Evolutionary conservation across 306 rosid species (phyloP), one percentile per base, ranked within the genome.

Genomic region (Biancaea sappan): DNA sequence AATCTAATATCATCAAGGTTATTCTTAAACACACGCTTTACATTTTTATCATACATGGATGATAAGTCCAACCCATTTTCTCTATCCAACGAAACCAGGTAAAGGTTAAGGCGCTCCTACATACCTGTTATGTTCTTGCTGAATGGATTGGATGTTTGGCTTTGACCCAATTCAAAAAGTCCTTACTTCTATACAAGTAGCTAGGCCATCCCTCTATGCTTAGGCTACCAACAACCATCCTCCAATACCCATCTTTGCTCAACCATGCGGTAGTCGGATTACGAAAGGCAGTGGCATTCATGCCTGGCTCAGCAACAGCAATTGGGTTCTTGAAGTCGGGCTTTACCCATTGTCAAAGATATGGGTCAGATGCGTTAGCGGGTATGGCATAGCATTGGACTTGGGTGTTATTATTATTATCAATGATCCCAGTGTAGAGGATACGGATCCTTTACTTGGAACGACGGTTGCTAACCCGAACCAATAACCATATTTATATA

Each of bases 181-280:
- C 93, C 73, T 12, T 84, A 16, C 97, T 91, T 53, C 80, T 80
- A 9, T 88, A 94, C 62, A 90, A 73, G 75, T 78, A 78, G n/a
- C n/a, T n/a, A n/a, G 0, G 96, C 93, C 64, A 91, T 16, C 3
- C 98, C 98, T 38, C 85, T 81, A 2, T 43, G 15, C 78, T 75
- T 24, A 3, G 80, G n/a, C 97, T 81, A 8, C 97, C 98, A 16
- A 94, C 74, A 16, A 91, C 0, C 1, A 89, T 86, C 66, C 78
- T 88, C 96, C 96, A 94, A 0, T 88, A 90, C 12, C 92, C 93
- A 26, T 82, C 80, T 1, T 41, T 41, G 12, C 72, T 43, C 77
- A 56, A 31, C 96, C 96, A 94, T 0, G 96, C 97, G 0, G 97
- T 91, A 2, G 96, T 87, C 0, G 96, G 98, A 82, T 94, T 96